Evolutionary conservation across 2,329 filamentous ascomycete species (phyloP).

Genomic region (Colletotrichum liriopes): DNA sequence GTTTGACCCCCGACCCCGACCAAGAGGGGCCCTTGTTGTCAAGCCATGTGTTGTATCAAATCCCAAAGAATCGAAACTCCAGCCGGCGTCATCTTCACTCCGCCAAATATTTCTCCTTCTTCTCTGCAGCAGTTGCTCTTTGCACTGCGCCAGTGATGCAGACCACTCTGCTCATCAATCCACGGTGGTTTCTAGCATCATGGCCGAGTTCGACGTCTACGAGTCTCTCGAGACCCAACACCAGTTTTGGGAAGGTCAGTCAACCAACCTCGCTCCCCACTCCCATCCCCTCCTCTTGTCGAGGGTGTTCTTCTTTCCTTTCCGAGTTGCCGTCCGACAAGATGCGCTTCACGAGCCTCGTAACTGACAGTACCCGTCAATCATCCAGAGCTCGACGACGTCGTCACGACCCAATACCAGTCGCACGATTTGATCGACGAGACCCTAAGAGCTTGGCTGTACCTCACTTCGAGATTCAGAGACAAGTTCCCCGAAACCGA

Average conservation of each 20-base stretch:
- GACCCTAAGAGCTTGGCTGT: conserved; percentile 86
- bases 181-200: conserved; percentile 52
- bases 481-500: conserved; percentile 83
- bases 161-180: conserved; percentile 6
- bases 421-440: conserved; percentile 81
- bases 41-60: conserved; percentile 38
- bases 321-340: not conserved
- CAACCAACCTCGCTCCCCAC: conserved; percentile 43
- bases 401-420: conserved; percentile 63
- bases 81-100: conserved; percentile 31
- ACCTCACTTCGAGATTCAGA: conserved; percentile 82
- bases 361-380: conserved; percentile 20
- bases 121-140: conserved; percentile 5
- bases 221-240: conserved; percentile 83
- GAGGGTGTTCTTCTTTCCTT: conserved; percentile 6
- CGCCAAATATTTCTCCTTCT: conserved; percentile 9
- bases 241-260: conserved; percentile 89
- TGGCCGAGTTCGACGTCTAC: conserved; percentile 77
- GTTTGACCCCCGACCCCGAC: not conserved
- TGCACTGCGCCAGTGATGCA: conserved; percentile 34
- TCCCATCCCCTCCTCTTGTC: conserved; percentile 15
- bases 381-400: conserved; percentile 63
- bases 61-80: conserved; percentile 34
- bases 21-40: conserved; percentile 25
- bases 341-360: not conserved